These are phyloP conservation scores for Rhizopogon rudus DNA, from an alignment of 768 basidiomycete species.

Conservation along the genomic window DNA sequence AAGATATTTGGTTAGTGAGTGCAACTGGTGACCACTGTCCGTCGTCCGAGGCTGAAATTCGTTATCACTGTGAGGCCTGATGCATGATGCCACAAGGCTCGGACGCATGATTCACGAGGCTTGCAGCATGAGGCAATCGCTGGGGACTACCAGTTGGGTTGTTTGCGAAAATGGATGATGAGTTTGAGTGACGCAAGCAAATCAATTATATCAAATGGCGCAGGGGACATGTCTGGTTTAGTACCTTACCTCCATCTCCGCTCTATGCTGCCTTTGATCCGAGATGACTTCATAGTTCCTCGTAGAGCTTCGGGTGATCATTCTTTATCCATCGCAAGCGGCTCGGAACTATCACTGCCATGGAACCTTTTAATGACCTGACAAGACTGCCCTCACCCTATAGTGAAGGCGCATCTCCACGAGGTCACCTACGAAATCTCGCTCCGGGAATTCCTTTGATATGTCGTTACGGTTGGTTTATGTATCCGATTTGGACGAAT, in stretches of 20 bases:
- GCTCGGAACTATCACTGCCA: slow-evolving; percentile 33
- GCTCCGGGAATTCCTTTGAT: slow-evolving; percentile 36
- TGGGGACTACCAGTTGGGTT: no score
- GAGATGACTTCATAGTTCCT: no score
- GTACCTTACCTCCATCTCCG: slow-evolving; percentile 26
- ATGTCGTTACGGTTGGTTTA: slow-evolving; percentile 23
- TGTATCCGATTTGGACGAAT: neutral
- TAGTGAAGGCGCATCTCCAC: slow-evolving; percentile 31
- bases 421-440: slow-evolving; percentile 47
- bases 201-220: no score
- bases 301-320: no score
- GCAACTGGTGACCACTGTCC: neutral
- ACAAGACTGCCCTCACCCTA: slow-evolving; percentile 43
- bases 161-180: no score
- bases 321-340: no score
- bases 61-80: slow-evolving; percentile 19
- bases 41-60: no score
- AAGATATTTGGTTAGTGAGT: slow-evolving; percentile 18
- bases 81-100: no score
- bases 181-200: no score
- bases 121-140: no score
- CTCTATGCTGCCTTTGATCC: no score
- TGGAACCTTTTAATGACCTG: slow-evolving; percentile 38
- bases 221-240: slow-evolving; percentile 47
- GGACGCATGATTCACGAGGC: no score